Evolutionary conservation across 202 grass and related monocot species (phyloP), one percentile per base, ranked within the genome.

Genomic region (Bolboschoenoplectus hybrid): DNA sequence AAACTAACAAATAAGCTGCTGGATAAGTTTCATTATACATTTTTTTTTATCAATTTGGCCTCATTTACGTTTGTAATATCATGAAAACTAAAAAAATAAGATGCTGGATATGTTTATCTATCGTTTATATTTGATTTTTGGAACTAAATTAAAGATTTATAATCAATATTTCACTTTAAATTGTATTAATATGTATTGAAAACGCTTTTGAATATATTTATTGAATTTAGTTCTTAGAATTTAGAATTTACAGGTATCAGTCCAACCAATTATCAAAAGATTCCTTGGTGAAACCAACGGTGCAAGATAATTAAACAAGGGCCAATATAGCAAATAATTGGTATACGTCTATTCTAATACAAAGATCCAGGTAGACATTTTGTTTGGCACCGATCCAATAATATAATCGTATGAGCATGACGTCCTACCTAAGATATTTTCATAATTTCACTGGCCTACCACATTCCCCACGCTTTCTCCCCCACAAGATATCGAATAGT

Each of bases 221-320:
- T 26, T 26, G 26, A 26, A 26, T 26, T 26, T 26, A 26, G 26
- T 0, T 26, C 26, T 26, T 26, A 26, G 26, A 26, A 26, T 26
- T 0, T 26, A 26, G 26, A 0, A 26, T 26, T 26, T 56, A 56
- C 53, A 9, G 14, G 55, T 58, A 58, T 10, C 13, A 16, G 55
- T 58, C 17, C 17, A 73, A 49, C 17, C 44, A 50, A 73, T 73
- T 50, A 73, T 73, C 69, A 73, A 20, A 32, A 73, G n/a, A 73
- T 73, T 50, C 19, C 70, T 74, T 51, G 10, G 32, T 13, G 71
- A 51, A 6, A 34, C 19, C 44, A 34, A 47, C 46, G 46, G 45
- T 74, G 13, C 71, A 74, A 34, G 71, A 51, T 50, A 74, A 74
- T 74, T 32, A 74, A 74, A 74, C 71, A 74, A 74, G 71, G 44